Percentiles rank a stretch among this genome's conserved stretches.
phyloP scores from a whole-genome alignment of 441 rosid species.

The Brassica hybrid region DNA sequence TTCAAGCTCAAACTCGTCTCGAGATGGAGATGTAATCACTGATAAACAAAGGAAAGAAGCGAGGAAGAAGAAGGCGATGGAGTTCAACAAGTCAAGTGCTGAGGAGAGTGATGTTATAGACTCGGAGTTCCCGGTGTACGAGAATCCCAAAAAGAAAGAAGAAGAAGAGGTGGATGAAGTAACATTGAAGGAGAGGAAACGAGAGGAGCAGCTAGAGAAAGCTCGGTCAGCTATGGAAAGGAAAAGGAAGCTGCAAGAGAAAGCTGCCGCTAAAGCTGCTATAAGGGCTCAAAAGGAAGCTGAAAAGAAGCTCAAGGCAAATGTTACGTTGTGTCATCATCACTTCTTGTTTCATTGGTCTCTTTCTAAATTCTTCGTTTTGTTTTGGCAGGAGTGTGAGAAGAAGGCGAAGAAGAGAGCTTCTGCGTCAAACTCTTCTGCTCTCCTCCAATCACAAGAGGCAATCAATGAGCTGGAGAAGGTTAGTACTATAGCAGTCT shows the following conservation, averaged over 20 bases:
- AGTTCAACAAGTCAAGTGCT: constrained; percentile 39
- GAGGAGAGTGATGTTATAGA: constrained; percentile 49
- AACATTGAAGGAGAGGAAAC: constrained; percentile 79
- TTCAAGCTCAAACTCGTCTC: constrained; percentile 40
- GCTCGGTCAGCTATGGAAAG: constrained; percentile 92
- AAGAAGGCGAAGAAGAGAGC: constrained; percentile 94
- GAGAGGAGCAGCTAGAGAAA: constrained; percentile 89
- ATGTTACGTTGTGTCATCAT: background rate
- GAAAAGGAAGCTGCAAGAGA: constrained; percentile 92
- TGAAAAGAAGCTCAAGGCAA: constrained; percentile 92
- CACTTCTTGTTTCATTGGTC: background rate
- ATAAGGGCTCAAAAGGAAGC: constrained; percentile 92
- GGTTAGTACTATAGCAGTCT: constrained; percentile 43
- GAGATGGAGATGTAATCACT: constrained; percentile 41
- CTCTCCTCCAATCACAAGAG: constrained; percentile 36
- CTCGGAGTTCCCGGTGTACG: constrained; percentile 46
- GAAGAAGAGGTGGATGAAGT: constrained; percentile 59
- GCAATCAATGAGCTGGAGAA: constrained; percentile 52
- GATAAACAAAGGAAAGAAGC: constrained; percentile 57
- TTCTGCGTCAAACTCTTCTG: constrained; percentile 18
- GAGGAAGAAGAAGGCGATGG: constrained; percentile 38
- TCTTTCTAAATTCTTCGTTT: constrained; percentile 3
- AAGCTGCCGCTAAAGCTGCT: constrained; percentile 88
- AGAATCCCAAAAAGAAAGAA: constrained; percentile 36
- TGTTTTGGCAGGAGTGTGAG: constrained; percentile 73